Evolutionary conservation across 768 basidiomycete genomes (phyloP), one percentile per base, ranked within the genome.

Genomic region (Lactarius hatsudake): DNA sequence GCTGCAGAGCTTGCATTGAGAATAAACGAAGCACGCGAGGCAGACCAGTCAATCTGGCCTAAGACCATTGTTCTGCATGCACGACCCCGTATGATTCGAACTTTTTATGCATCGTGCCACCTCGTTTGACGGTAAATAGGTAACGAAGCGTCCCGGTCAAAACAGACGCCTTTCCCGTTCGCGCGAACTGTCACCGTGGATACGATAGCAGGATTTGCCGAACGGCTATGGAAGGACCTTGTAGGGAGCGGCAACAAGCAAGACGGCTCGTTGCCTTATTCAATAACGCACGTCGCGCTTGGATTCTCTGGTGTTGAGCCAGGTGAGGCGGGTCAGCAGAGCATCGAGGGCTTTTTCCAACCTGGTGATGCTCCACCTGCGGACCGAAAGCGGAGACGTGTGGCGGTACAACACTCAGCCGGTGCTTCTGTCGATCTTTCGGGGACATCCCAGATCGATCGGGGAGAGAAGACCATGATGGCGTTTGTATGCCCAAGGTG

Each of bases 101-200:
- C 23, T 26, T 51, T 15, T 42, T 28, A 56, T 57, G 30, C 3
- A n/a, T 15, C 12, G 3, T 55, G 26, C 32, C 23, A 30, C 43
- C 36, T 56, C 7, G 53, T 53, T n/a, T 48, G 18, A 62, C 53
- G 7, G 23, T 3, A 6, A 15, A 28, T 23, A 68, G 64, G 59
- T 13, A 58, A 66, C 8, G 65, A 67, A 53, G 45, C 48, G 59
- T 64, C 69, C 20, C 67, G 68, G n/a, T 71, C 95, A 3, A 93
- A 91, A 73, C 96, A 98, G 77, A 83, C 86, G 0, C 81, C 91
- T 0, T 98, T 98, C 74, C 95, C 94, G 0, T 97, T 91, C 78
- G 84, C 86, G 30, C 82, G 83, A 18, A 85, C 89, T 42, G 79
- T 92, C 23, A 87, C 86, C 0, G 87, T 93, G 17, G 93, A 96